Evolutionary conservation across 352 stramenopile genomes (phyloP).

Genomic region (Pythium monospermum): DNA sequence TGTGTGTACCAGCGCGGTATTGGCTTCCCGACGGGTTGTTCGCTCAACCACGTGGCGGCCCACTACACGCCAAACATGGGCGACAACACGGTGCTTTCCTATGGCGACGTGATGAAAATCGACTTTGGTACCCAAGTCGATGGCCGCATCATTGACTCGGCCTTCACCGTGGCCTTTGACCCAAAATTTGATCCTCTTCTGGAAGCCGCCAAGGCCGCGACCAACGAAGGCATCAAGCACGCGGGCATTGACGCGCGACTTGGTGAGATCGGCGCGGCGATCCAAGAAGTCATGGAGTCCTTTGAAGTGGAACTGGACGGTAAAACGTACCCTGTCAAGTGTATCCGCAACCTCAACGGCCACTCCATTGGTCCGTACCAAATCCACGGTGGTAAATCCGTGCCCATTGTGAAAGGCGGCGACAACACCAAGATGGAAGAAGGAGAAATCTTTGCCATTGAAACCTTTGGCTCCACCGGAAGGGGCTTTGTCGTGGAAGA

Average conservation of each 20-base stretch:
- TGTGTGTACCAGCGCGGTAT: conserved; percentile 65
- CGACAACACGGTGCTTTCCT: conserved; percentile 87
- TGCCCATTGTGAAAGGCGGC: conserved; percentile 94
- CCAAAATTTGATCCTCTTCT: conserved; percentile 88
- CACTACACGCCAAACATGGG: conserved; percentile 95
- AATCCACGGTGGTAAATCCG: conserved; percentile 95
- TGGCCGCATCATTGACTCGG: conserved; percentile 95
- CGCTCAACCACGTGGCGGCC: conserved; percentile 93
- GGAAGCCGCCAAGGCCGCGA: conserved; percentile 87
- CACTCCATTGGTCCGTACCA: conserved; percentile 98
- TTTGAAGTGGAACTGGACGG: conserved; percentile 97
- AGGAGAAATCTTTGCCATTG: conserved; percentile 96
- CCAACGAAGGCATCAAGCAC: conserved; percentile 83
- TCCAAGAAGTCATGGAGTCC: conserved; percentile 98
- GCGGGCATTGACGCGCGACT: conserved; percentile 93
- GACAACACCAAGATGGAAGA: conserved; percentile 97
- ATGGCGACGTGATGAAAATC: conserved; percentile 96
- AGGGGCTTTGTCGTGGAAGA: conserved; percentile 89
- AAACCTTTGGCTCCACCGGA: conserved; percentile 93
- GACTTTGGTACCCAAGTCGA: conserved; percentile 97
- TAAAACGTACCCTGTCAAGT: conserved; percentile 94
- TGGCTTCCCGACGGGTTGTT: conserved; percentile 94
- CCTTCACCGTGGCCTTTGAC: conserved; percentile 95
- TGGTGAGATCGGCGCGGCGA: conserved; percentile 92
- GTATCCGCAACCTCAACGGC: conserved; percentile 96